Conservation (phyloP, 2,329 filamentous ascomycete genomes). For the Fusarium tjaetaba region DNA sequence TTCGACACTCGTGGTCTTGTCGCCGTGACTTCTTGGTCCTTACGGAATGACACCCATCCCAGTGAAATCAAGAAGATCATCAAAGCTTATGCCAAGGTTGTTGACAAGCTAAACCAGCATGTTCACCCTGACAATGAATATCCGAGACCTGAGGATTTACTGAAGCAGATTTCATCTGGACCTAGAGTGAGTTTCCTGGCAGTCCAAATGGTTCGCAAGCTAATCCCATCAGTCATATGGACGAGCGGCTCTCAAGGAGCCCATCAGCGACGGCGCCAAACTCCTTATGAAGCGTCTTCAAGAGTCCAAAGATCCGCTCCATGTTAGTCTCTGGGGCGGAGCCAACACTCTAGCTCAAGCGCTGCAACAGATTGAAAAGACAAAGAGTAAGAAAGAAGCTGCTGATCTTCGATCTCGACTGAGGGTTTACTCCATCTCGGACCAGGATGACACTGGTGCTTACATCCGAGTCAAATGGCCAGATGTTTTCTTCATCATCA, state of each 20-base stretch:
- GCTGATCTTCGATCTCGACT: conserved; percentile 2
- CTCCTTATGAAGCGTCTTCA: not conserved
- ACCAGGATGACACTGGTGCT: conserved; percentile 6
- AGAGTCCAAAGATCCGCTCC: not conserved
- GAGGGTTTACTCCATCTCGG: conserved; percentile 10
- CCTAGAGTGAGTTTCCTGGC: not conserved
- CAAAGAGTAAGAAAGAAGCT: not conserved
- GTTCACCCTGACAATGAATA: conserved; percentile 1
- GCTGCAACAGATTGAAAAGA: not conserved
- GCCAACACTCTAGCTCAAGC: conserved; percentile 8
- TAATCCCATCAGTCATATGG: conserved; percentile 2
- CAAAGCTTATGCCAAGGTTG: not conserved
- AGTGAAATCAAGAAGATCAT: conserved; percentile 7
- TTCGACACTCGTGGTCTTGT: conserved; percentile 4
- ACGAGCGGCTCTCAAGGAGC: not conserved
- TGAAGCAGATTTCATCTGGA: not conserved
- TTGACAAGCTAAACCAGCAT: conserved; percentile 14
- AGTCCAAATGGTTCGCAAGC: rapidly evolving
- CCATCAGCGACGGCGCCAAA: not conserved
- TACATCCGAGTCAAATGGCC: conserved; percentile 5
- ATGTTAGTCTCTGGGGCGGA: conserved; percentile 7
- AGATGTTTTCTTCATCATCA: conserved; percentile 10
- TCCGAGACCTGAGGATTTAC: not conserved
- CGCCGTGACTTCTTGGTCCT: conserved; percentile 7
- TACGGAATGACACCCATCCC: conserved; percentile 2